Base-by-base conservation (phyloP, 2,329 filamentous ascomycete species). In the Fusarium liriodendri region DNA sequence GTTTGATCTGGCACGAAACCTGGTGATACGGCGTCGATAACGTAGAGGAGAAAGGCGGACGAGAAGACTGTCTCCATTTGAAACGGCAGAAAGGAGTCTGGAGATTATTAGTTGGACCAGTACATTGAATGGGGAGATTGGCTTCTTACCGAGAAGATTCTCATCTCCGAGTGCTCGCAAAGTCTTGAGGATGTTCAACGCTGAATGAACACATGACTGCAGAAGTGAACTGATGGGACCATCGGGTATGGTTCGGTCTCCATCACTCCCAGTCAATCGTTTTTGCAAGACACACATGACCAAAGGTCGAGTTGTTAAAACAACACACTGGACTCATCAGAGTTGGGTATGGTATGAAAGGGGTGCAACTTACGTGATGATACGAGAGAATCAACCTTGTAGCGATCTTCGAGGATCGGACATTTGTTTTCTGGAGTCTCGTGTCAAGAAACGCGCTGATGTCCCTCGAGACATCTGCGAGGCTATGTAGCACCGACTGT, bases 231-330 rank as follows among this genome's bases (percentile, higher is more conserved):
- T 58, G 5, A 58, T 58, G 11, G 55, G 55, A 6, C 35, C 55
- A 10, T 58, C 55, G 2, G 55, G 55, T 3, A 58, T 58, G 33
- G 55, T 27, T 3, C 55, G 55, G 16, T 40, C 55, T 5, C 33
- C 33, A 40, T 58, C 55, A 9, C 22, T 58, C 6, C 22, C 35
- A n/a, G 55, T 27, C 22, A 58, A 18, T n/a, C 55, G 55, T 16
- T 22, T 58, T 29, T 58, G 55, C 55, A 40, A 29, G 6, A 58
- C 55, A 40, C 55, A 58, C 55, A 58, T 58, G 6, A 58, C 55
- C 33, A 58, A 27, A 5, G 55, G 55, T n/a, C 55, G 55, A 20
- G 55, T 58, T 0, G 55, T 58, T 16, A 58, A n/a, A 5, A 58
- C 55, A 4, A 58, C 55, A 11, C 55, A 58, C 55, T 58, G 1